phyloP scores from a whole-genome alignment of 2,329 filamentous ascomycete genomes.

The Ophiostoma quercus region DNA sequence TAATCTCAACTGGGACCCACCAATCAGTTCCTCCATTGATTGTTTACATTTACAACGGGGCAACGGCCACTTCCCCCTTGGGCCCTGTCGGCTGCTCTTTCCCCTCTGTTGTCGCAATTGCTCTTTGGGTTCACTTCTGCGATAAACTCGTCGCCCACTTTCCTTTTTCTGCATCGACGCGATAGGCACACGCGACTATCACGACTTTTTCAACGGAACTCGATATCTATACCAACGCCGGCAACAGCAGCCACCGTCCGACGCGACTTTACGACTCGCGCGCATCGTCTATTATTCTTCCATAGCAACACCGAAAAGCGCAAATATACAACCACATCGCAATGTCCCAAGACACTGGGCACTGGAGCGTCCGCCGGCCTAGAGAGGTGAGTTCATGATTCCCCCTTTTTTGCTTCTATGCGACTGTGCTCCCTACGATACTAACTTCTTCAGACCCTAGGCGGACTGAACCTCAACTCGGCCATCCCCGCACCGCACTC shows the following conservation, averaged over 20 bases:
- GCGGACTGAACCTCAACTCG: conserved; percentile 74
- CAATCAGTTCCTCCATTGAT: conserved; percentile 26
- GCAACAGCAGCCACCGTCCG: neutral
- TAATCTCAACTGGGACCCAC: neutral
- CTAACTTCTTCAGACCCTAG: conserved; percentile 63
- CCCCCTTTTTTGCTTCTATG: neutral
- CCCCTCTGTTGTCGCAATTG: conserved; percentile 16
- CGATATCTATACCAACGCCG: neutral
- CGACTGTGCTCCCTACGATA: neutral
- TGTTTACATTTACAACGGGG: conserved; percentile 29
- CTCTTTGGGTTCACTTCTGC: neutral
- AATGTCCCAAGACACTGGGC: conserved; percentile 82
- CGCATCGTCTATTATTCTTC: neutral
- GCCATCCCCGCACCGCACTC: conserved; percentile 86
- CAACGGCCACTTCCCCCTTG: conserved; percentile 19
- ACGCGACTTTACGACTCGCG: neutral
- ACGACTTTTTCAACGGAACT: neutral
- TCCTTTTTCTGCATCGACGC: conserved; percentile 7
- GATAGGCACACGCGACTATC: neutral
- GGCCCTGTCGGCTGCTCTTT: neutral
- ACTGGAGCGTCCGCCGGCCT: conserved; percentile 87
- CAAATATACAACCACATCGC: neutral
- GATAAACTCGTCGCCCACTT: conserved; percentile 12
- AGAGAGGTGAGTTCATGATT: conserved; percentile 62
- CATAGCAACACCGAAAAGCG: neutral